Conservation (phyloP, 129 eudicot species). For the Tagetes erecta region DNA sequence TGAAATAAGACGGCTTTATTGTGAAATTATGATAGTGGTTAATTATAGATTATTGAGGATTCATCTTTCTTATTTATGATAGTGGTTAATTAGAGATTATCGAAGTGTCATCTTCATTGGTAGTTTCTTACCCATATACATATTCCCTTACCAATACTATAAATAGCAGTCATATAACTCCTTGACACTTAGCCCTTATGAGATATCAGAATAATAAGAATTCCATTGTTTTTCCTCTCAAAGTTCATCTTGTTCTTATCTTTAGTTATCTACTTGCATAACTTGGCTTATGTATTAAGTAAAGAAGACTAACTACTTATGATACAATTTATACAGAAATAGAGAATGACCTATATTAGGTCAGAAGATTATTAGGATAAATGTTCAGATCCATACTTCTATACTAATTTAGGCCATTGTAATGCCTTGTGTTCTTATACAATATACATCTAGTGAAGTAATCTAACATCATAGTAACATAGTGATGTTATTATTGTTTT, state of each 20-base stretch:
- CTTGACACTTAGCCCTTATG: neutral
- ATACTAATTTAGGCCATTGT: neutral
- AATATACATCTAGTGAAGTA: neutral
- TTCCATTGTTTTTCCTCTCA: slow-evolving; percentile 1
- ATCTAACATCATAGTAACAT: slow-evolving; percentile 5
- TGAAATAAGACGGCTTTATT: neutral
- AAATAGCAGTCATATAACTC: neutral
- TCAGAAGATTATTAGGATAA: neutral
- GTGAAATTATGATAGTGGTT: neutral
- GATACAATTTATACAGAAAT: neutral
- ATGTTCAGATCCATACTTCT: slow-evolving; percentile 2
- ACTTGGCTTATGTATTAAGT: neutral
- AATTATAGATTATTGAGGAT: neutral
- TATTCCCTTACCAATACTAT: neutral
- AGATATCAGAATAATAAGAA: neutral
- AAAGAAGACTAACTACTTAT: neutral
- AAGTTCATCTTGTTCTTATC: neutral
- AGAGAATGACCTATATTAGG: neutral
- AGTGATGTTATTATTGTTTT: neutral
- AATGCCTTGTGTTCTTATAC: neutral
- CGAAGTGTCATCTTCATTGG: neutral
- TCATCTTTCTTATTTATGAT: neutral
- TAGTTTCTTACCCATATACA: neutral
- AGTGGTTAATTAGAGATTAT: neutral
- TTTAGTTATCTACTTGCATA: neutral